Evolutionary conservation across 371 early-diverging fungal species (phyloP), one percentile per base, ranked within the genome.

Genomic region (Fennellomyces sp.): DNA sequence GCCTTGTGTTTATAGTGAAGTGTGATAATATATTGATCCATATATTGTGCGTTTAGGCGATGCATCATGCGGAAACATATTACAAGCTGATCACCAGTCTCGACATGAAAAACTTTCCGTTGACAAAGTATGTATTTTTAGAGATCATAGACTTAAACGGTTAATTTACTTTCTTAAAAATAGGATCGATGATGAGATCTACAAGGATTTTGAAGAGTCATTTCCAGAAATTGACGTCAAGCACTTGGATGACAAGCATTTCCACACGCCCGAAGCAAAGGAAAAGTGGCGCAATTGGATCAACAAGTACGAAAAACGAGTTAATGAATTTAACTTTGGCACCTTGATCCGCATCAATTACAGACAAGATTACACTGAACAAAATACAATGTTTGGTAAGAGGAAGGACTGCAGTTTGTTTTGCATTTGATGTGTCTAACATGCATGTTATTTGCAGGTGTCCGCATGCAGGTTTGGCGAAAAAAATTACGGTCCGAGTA

Each of bases 61-160:
- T 92, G 84, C 92, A 92, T 65, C 95, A 96, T 67, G 95, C 97
- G 35, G 96, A 96, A 66, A 93, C 94, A 12, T 95, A 93, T 73
- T 91, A 89, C 81, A 89, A 89, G 39, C 78, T 96, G 59, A 80
- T 96, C 52, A 72, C 80, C 28, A 54, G 78, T 27, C 74, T 91
- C 28, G 92, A 90, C 45, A 82, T 84, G 31, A 70, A 77, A 33
- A 87, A 86, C 59, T 79, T 96, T 62, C 87, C 84, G 61, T 82
- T 97, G 47, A 95, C 95, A 58, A 84, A 84, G 89, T 88, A 83
- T 61, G 3, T 5, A n/a, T 17, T 50, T 6, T 19, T 49, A 15
- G 50, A 27, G n/a, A 17, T 15, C 5, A 26, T 27, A 21, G 19
- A 13, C 52, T 3, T 25, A 51, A 28, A 25, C n/a, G n/a, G n/a